Evolutionary conservation across 768 basidiomycete species (phyloP).

Genomic region (Cystobasidiopsis lactophilus): DNA sequence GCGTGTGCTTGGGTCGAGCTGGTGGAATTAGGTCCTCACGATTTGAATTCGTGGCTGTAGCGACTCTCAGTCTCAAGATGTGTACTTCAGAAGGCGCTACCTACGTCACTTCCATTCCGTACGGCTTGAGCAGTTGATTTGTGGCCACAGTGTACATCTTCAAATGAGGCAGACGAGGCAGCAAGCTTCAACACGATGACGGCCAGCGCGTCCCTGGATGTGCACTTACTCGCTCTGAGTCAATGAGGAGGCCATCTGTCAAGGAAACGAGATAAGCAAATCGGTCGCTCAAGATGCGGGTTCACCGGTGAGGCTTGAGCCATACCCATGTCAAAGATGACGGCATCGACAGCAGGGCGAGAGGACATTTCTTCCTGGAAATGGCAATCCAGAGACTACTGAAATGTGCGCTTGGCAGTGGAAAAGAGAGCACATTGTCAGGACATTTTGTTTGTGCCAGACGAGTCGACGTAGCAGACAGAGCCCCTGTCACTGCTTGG

Average conservation of each 20-base stretch:
- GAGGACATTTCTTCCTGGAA: not conserved
- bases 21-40: not conserved
- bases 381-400: too few species aligned
- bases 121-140: constrained; percentile 4
- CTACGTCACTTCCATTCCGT: constrained; percentile 9
- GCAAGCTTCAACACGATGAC: not conserved
- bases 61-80: not conserved
- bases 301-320: not conserved
- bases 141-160: not conserved
- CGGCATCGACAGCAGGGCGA: constrained; percentile 4
- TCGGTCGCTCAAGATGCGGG: too few species aligned
- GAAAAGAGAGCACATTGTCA: too few species aligned
- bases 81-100: not conserved
- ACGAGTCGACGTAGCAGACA: too few species aligned
- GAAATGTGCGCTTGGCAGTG: too few species aligned
- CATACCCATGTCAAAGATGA: constrained; percentile 6
- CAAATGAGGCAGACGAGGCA: not conserved
- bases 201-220: not conserved
- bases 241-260: constrained; percentile 7
- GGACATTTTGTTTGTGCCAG: too few species aligned
- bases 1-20: not conserved
- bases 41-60: not conserved
- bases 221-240: constrained; percentile 5
- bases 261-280: not conserved
- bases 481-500: too few species aligned